Base-by-base conservation (phyloP, 768 basidiomycete genomes). In the Arthromyces matolae region DNA sequence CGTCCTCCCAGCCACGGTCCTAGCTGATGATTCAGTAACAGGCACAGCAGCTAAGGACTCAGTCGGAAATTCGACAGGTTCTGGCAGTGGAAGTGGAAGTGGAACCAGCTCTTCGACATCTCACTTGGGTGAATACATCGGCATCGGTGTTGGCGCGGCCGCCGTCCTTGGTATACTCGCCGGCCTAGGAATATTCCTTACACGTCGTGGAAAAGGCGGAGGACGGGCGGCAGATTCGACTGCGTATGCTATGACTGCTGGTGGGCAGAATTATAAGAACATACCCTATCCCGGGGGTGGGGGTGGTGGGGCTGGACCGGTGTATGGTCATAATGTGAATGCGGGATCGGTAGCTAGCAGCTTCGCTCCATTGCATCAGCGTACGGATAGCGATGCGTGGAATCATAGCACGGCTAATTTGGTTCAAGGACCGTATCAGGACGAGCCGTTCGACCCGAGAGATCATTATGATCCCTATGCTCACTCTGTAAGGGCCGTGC, bases 331-430 rank as follows among this genome's bases (percentile, higher is more conserved):
- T 19, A 37, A 31, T 5, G 40, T 18, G 5, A 23, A 29, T 1
- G 19, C 7, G 6, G 64, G 66, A 62, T 81, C 81, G 43, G 79
- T 83, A 64, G 80, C 80, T 54, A 82, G 81, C 52, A 77, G 83
- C 19, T 87, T 87, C 53, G 69, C 82, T 25, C 86, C 86, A n/a
- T 61, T 88, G 57, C 77, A 79, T 51, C 80, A 81, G 56, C 76
- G 75, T 29, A 79, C 78, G 52, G 58, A 71, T 41, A 79, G 77
- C 53, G 72, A 70, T 58, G 69, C 75, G 41, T 83, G 81, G 80
- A 79, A 80, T 54, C 69, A 72, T 39, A 84, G 81, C 59, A 72
- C 62, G 25, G 60, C 64, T 28, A 76, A 72, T 56, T 58, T 83
- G 50, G 64, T 66, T 19, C 49, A 50, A n/a, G 58, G 67, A 48